A percentile compares a stretch with the other conserved stretches of the same genome.
Conservation (phyloP, 2,329 filamentous ascomycete species). For the Daldinia eschscholtzii region DNA sequence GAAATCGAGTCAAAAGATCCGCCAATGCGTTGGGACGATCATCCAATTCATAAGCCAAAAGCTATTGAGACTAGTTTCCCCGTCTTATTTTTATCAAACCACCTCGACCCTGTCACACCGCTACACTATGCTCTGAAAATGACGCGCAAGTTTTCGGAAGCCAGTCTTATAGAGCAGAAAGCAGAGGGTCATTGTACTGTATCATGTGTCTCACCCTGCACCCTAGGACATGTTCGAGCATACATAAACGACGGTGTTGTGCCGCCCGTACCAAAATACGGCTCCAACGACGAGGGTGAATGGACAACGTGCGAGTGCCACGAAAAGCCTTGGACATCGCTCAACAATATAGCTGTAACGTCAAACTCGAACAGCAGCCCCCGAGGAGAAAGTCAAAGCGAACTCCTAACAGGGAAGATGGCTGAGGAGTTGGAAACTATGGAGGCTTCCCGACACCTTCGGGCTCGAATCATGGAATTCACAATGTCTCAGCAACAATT, state of each 20-base stretch:
- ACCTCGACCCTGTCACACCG: conserved; percentile 71
- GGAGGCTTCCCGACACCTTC: conserved; percentile 26
- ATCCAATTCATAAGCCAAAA: conserved; percentile 49
- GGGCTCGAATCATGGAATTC: conserved; percentile 27
- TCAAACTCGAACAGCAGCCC: background rate
- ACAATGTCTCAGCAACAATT: conserved; percentile 9
- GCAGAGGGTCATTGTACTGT: conserved; percentile 55
- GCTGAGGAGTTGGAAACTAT: conserved; percentile 31
- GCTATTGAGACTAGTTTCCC: conserved; percentile 63
- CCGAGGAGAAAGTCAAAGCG: background rate
- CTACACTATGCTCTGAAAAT: conserved; percentile 60
- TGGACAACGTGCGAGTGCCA: conserved; percentile 49
- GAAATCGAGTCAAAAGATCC: conserved; percentile 51
- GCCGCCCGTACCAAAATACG: conserved; percentile 44
- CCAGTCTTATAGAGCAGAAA: conserved; percentile 56
- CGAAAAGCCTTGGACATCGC: conserved; percentile 49
- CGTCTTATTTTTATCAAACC: conserved; percentile 69
- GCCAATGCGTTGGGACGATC: conserved; percentile 51
- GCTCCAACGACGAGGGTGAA: conserved; percentile 39
- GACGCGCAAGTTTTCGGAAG: conserved; percentile 54
- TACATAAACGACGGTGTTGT: conserved; percentile 55
- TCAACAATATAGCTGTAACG: background rate
- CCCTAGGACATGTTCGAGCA: conserved; percentile 51
- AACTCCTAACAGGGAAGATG: conserved; percentile 23
- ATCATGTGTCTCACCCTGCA: conserved; percentile 55